These are phyloP conservation scores for Bonnemaisonia californica DNA, from an alignment of 31 red algal genomes.

Conservation along the genomic window DNA sequence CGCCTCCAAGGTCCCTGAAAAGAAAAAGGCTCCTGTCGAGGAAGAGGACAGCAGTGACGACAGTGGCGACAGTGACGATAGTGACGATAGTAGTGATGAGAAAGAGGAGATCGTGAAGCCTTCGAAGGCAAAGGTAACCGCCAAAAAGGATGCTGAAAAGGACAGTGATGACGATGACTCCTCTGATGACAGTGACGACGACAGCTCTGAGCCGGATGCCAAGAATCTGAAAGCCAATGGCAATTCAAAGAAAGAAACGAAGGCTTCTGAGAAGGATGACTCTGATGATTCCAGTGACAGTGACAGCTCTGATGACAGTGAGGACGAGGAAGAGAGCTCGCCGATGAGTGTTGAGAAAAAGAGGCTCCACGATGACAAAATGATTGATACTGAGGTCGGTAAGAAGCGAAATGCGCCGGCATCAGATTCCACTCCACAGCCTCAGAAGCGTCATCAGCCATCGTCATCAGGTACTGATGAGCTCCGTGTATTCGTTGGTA, in stretches of 20 bases:
- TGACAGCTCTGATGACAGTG: conserved; percentile 12
- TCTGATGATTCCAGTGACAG: conserved; percentile 43
- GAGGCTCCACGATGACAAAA: conserved; percentile 31
- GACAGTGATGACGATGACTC: background rate
- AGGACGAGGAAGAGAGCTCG: conserved; percentile 24
- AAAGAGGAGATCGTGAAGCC: background rate
- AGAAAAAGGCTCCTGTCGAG: background rate
- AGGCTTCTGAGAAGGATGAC: background rate
- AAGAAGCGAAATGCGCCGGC: conserved; percentile 39
- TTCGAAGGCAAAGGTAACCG: background rate
- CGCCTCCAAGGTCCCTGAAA: background rate
- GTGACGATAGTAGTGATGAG: conserved; percentile 14
- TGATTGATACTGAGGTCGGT: conserved; percentile 2
- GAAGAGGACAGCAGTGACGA: background rate
- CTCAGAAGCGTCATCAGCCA: conserved; percentile 49
- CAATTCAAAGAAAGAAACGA: background rate
- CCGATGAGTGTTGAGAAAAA: conserved; percentile 59
- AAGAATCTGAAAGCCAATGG: background rate
- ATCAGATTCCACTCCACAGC: conserved; percentile 12
- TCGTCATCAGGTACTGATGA: conserved; percentile 22
- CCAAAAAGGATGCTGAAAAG: background rate
- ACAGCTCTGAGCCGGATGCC: background rate
- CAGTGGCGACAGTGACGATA: conserved; percentile 6
- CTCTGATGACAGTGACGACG: conserved; percentile 20
- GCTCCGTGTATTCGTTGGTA: conserved; percentile 83